Percentiles rank a stretch among this genome's conserved stretches.
These are phyloP conservation scores for Penicillium sp. DNA, from an alignment of 2,329 filamentous ascomycete genomes.

Conservation along the genomic window DNA sequence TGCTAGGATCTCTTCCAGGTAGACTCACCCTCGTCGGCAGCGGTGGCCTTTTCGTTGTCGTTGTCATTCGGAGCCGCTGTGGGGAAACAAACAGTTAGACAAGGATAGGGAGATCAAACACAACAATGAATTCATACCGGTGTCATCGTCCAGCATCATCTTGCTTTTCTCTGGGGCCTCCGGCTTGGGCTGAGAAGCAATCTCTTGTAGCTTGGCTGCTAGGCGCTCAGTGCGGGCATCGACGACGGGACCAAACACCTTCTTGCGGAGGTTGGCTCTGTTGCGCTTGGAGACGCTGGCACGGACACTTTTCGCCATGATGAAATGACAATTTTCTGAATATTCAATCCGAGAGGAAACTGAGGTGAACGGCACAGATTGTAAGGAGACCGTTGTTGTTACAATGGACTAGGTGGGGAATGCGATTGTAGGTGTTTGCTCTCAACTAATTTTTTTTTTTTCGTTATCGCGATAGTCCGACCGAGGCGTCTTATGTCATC, in stretches of 20 bases:
- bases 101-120: not conserved
- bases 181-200: constrained; percentile 71
- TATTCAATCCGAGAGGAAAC: not conserved
- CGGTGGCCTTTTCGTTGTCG: constrained; percentile 6
- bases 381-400: not conserved
- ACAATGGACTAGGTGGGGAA: not conserved
- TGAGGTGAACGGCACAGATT: constrained; percentile 1
- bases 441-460: constrained; percentile 7
- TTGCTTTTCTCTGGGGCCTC: constrained; percentile 43
- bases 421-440: not conserved
- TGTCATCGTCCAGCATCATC: constrained; percentile 21
- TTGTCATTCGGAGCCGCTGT: constrained; percentile 13
- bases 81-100: constrained; percentile 3
- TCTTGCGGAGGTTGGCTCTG: constrained; percentile 69
- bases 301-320: constrained; percentile 82
- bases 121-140: constrained; percentile 19
- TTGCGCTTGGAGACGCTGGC: constrained; percentile 77
- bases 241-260: constrained; percentile 79
- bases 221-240: constrained; percentile 73
- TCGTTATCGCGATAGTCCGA: constrained; percentile 12
- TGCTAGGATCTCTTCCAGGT: not conserved
- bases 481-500: constrained; percentile 31
- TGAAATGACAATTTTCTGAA: constrained; percentile 5
- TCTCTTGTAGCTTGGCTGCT: constrained; percentile 75
- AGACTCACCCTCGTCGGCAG: constrained; percentile 21